Evolutionary conservation across 305 asterid species (phyloP), one percentile per base, ranked within the genome.

Genomic region (Rubia balearica): DNA sequence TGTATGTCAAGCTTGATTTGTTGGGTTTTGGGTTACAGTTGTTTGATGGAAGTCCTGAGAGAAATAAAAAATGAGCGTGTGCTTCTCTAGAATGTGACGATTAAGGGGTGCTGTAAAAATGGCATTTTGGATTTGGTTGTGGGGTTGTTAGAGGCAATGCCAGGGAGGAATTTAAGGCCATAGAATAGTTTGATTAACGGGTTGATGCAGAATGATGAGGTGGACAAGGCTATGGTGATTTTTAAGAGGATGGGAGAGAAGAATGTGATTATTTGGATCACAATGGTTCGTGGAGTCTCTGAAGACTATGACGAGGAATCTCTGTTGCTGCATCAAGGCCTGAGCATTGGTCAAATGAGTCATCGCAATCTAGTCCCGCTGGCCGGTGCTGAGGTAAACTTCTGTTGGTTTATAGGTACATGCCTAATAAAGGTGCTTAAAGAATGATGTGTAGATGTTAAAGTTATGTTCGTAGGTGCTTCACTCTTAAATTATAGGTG

Each of bases 221-320:
- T 72, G 71, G 60, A 72, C 10, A 73, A 65, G 61, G 87, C 81
- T 1, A 21, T 66, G 61, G 83, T 69, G 46, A 45, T 78, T 80
- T 83, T 78, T 12, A 75, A 65, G 2, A 55, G 69, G 71, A 78
- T 83, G 83, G 66, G 10, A 64, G 80, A 78, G 70, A 83, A 75
- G 70, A 56, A 81, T 74, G 87, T 83, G 76, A 74, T 78, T 76
- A 76, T 85, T 69, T 83, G 85, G 87, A 83, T 82, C 16, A 66
- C 73, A 21, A 71, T 80, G 71, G 71, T 83, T 71, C 77, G 72
- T 40, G 87, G 87, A 76, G 73, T 83, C 78, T 4, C 61, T 76
- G 24, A n/a, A n/a, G n/a, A n/a, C n/a, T n/a, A n/a, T n/a, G n/a
- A n/a, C n/a, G n/a, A n/a, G n/a, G n/a, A n/a, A n/a, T n/a, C n/a